Evolutionary conservation across 108 stramenopile genomes (phyloP), one percentile per base, ranked within the genome.

Genomic region (Conticribra weissflogii): DNA sequence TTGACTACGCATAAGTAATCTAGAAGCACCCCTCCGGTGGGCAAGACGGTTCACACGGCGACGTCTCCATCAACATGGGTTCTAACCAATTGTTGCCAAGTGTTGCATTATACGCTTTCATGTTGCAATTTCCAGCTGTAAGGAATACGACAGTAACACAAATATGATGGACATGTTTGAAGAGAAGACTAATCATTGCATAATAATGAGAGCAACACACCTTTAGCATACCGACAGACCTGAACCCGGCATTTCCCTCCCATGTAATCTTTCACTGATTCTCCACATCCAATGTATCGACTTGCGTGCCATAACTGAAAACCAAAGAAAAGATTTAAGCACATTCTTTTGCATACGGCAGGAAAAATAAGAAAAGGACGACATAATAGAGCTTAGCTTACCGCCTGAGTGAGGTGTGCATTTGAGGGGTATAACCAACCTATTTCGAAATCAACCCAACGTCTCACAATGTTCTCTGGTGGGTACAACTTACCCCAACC

Each of bases 381-480:
- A n/a, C n/a, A n/a, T n/a, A n/a, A n/a, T n/a, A n/a, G n/a, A n/a
- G n/a, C n/a, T n/a, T n/a, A n/a, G n/a, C 17, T 66, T 32, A 74
- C 49, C 33, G 58, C 33, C 36, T 74, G 73, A 18, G 73, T 74
- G 58, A 74, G 59, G 46, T 74, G 73, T 3, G 61, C 73, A 59
- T 74, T 74, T 12, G 57, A 18, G 16, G 73, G 73, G 48, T 74
- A 74, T 0, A 22, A 16, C 58, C 63, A 56, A 22, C 65, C 73
- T n/a, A 59, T 24, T 64, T 74, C 73, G 46, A 57, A 59, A 23
- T 74, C 73, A 29, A 74, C 73, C 73, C 73, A 74, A 60, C 73
- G 52, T 24, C 49, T 14, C 15, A 74, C 73, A 41, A 74, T 67
- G 27, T 56, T 74, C 12, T 74, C 73, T 12, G 63, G 63, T 5